A percentile compares a stretch with the other conserved stretches of the same genome.
Evolutionary conservation across 164 flowering plant species (phyloP).

Genomic region (Magnolia sinica): DNA sequence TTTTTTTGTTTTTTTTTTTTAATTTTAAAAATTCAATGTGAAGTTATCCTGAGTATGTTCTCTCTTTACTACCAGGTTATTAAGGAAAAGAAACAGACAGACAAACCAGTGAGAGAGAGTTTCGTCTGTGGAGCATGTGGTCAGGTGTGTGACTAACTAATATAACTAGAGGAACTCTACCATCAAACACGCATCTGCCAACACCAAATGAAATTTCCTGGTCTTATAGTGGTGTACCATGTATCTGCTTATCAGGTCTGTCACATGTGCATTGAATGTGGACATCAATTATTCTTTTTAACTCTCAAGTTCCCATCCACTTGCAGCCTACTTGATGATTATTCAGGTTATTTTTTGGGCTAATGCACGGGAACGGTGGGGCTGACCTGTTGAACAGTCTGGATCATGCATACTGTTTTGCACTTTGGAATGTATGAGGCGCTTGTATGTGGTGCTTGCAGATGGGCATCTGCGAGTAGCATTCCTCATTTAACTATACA

Average conservation of each 20-base stretch:
- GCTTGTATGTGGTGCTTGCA: not conserved
- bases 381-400: too few relatives aligned
- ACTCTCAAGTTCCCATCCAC: too few relatives aligned
- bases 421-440: not conserved
- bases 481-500: not conserved
- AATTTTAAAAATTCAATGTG: not conserved
- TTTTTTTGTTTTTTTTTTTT: not conserved
- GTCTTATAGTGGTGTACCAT: too few relatives aligned
- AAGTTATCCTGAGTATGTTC: not conserved
- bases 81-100: conserved; percentile 64
- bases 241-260: too few relatives aligned
- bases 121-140: conserved; percentile 97
- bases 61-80: conserved; percentile 35
- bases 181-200: too few relatives aligned
- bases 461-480: not conserved
- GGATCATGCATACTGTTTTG: too few relatives aligned
- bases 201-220: too few relatives aligned
- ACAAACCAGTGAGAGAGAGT: conserved; percentile 66
- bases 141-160: conserved; percentile 50
- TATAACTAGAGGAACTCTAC: not conserved
- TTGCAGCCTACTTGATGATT: too few relatives aligned
- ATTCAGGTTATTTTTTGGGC: too few relatives aligned
- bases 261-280: too few relatives aligned
- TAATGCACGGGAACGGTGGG: too few relatives aligned
- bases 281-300: too few relatives aligned